Percentiles rank a stretch among this genome's conserved stretches.
These are phyloP conservation scores for Catenaria anguillulae DNA, from an alignment of 371 early-diverging fungal species.

Conservation along the genomic window DNA sequence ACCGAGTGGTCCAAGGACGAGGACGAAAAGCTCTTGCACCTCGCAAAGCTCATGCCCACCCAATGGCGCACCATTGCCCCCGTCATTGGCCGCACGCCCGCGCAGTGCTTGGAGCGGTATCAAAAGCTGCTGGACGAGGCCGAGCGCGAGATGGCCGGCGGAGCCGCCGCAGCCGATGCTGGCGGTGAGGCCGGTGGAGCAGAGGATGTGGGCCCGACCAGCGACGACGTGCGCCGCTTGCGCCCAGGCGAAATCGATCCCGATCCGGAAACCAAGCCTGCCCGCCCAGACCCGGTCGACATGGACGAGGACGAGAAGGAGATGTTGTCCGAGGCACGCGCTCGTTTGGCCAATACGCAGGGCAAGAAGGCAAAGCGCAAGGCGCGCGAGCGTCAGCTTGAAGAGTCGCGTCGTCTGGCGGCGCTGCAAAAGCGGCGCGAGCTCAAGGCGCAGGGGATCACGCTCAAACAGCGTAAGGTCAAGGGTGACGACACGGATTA, in stretches of 20 bases:
- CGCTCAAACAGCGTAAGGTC: slow-evolving; percentile 30
- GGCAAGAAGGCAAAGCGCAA: slow-evolving; percentile 98
- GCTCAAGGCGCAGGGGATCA: slow-evolving; percentile 91
- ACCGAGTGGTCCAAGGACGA: slow-evolving; percentile 97
- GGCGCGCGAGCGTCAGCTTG: slow-evolving; percentile 90
- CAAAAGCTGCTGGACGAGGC: slow-evolving; percentile 91
- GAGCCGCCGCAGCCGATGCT: slow-evolving; percentile 48
- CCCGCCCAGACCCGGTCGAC: slow-evolving; percentile 94
- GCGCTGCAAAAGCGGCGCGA: slow-evolving; percentile 85
- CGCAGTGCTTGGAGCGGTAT: slow-evolving; percentile 94
- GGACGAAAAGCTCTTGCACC: slow-evolving; percentile 90
- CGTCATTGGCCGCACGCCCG: slow-evolving; percentile 92
- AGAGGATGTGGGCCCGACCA: neutral
- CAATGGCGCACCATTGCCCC: slow-evolving; percentile 98
- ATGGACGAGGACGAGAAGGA: slow-evolving; percentile 99
- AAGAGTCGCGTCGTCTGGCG: slow-evolving; percentile 83
- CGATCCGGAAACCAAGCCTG: slow-evolving; percentile 90
- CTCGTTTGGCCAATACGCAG: slow-evolving; percentile 93
- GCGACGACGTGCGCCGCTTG: slow-evolving; percentile 47
- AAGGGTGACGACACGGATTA: slow-evolving; percentile 65
- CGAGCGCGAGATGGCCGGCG: slow-evolving; percentile 51
- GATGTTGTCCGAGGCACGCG: slow-evolving; percentile 95
- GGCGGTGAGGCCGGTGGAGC: slow-evolving; percentile 24
- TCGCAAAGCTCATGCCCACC: slow-evolving; percentile 97
- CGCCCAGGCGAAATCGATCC: slow-evolving; percentile 95